phyloP scores from a whole-genome alignment of 2,329 filamentous ascomycete species.

The Aspergillus novoparasiticus region DNA sequence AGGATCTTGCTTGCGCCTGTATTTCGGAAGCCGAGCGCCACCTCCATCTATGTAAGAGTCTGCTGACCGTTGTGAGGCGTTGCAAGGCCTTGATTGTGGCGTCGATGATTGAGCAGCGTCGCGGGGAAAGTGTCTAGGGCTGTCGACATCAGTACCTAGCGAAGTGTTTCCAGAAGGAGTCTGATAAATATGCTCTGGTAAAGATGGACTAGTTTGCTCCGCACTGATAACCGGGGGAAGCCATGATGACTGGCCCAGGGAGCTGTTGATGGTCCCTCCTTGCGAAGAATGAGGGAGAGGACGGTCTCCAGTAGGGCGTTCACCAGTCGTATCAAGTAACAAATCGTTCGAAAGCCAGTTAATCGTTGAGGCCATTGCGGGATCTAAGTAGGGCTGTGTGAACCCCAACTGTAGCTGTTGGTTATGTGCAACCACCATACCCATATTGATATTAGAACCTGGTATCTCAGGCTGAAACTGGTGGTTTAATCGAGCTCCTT shows the following conservation, averaged over 20 bases:
- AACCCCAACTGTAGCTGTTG: conserved; percentile 27
- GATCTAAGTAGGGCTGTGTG: conserved; percentile 29
- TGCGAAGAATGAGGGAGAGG: conserved; percentile 23
- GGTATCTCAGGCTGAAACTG: conserved; percentile 16
- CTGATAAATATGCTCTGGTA: conserved; percentile 22
- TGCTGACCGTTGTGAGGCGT: conserved; percentile 25
- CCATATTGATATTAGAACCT: conserved; percentile 18
- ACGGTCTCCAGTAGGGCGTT: conserved; percentile 15
- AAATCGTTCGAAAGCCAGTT: conserved; percentile 43
- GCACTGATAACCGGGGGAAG: conserved; percentile 28
- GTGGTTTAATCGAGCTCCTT: conserved; percentile 8
- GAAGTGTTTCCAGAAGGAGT: conserved; percentile 24
- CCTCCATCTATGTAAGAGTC: conserved; percentile 33
- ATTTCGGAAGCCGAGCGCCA: conserved; percentile 28
- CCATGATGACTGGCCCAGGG: conserved; percentile 28
- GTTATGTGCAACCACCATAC: conserved; percentile 21
- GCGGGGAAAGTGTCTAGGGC: conserved; percentile 23
- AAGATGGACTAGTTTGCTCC: conserved; percentile 17
- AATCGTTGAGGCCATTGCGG: conserved; percentile 32
- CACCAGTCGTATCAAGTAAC: conserved; percentile 21
- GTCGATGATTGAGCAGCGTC: conserved; percentile 25
- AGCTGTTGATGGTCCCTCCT: conserved; percentile 18
- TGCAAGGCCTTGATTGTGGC: conserved; percentile 20
- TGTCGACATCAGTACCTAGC: conserved; percentile 21
- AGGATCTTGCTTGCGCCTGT: conserved; percentile 24